Conservation (phyloP, 768 basidiomycete species). For the Boletales sp. region DNA sequence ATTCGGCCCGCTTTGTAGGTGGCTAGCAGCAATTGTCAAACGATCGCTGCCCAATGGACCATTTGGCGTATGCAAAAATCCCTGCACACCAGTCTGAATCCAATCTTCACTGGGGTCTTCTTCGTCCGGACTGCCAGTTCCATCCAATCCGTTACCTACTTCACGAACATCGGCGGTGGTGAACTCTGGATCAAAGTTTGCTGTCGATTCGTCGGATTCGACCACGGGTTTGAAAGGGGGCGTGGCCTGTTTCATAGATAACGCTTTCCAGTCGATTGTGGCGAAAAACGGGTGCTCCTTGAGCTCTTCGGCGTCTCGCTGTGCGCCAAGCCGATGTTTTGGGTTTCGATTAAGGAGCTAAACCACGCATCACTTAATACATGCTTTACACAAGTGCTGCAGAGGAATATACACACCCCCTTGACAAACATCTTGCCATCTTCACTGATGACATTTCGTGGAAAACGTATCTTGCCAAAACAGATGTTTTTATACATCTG, state of each 20-base stretch:
- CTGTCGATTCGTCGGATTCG: constrained; percentile 97
- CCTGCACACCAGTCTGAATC: constrained; percentile 33
- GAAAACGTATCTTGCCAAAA: constrained; percentile 98
- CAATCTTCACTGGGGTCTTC: constrained; percentile 69
- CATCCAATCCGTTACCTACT: constrained; percentile 52
- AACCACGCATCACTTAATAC: constrained; percentile 9
- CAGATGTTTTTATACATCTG: constrained; percentile 99
- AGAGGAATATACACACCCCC: constrained; percentile 62
- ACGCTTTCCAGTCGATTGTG: constrained; percentile 85
- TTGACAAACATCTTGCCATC: constrained; percentile 99
- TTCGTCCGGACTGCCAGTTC: constrained; percentile 43
- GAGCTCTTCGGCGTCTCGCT: constrained; percentile 86
- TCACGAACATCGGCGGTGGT: constrained; percentile 87
- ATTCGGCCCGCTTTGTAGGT: constrained; percentile 16
- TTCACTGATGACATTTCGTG: constrained; percentile 93
- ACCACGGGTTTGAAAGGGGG: constrained; percentile 98
- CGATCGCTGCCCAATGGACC: constrained; percentile 72
- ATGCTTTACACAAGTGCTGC: constrained; percentile 6
- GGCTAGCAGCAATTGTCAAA: constrained; percentile 9
- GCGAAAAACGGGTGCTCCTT: constrained; percentile 96
- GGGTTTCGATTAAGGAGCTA: constrained; percentile 98
- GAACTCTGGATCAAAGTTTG: constrained; percentile 98
- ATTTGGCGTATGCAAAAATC: constrained; percentile 57
- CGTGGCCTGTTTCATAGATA: constrained; percentile 84
- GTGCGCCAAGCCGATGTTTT: constrained; percentile 92